phyloP scores from a whole-genome alignment of 495 filamentous ascomycete genomes.

The Penicillium herquei region DNA sequence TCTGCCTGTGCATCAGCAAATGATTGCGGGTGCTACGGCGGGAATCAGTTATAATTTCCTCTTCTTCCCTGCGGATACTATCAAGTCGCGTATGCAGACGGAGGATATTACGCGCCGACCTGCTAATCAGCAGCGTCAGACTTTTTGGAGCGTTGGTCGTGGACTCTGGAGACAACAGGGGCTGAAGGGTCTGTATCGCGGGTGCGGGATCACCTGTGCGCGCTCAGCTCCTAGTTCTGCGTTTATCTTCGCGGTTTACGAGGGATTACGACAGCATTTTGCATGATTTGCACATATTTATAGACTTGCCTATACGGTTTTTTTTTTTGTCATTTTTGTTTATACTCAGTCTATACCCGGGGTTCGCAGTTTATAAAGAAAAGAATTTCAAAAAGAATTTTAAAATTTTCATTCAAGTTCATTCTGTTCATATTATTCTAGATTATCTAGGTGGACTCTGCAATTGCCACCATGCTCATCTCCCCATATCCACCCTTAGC shows the following conservation, averaged over 20 bases:
- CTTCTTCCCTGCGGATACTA: slow-evolving; percentile 94
- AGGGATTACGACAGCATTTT: slow-evolving; percentile 71
- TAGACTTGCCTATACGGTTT: too few species aligned
- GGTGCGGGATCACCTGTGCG: slow-evolving; percentile 89
- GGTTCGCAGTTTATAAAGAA: too few species aligned
- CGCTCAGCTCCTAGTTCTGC: slow-evolving; percentile 91
- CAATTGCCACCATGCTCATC: slow-evolving; percentile 62
- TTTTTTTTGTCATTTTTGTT: too few species aligned
- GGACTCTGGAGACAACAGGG: slow-evolving; percentile 80
- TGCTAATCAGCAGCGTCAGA: slow-evolving; percentile 40
- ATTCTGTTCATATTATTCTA: neutral
- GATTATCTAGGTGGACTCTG: neutral
- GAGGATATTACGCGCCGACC: slow-evolving; percentile 55
- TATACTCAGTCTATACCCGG: too few species aligned
- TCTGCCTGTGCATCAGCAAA: slow-evolving; percentile 68
- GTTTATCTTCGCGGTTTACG: slow-evolving; percentile 93
- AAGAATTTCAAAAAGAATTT: too few species aligned
- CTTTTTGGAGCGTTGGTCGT: slow-evolving; percentile 67
- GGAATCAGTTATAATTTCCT: slow-evolving; percentile 95
- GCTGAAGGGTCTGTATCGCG: slow-evolving; percentile 80
- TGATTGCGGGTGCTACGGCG: slow-evolving; percentile 83
- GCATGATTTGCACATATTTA: slow-evolving; percentile 4
- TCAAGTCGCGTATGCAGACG: slow-evolving; percentile 96
- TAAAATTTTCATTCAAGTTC: too few species aligned
- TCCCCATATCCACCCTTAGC: slow-evolving; percentile 53